These are phyloP conservation scores for Dujonia santamariae DNA, from an alignment of 1,139 yeast species.

Conservation along the genomic window DNA sequence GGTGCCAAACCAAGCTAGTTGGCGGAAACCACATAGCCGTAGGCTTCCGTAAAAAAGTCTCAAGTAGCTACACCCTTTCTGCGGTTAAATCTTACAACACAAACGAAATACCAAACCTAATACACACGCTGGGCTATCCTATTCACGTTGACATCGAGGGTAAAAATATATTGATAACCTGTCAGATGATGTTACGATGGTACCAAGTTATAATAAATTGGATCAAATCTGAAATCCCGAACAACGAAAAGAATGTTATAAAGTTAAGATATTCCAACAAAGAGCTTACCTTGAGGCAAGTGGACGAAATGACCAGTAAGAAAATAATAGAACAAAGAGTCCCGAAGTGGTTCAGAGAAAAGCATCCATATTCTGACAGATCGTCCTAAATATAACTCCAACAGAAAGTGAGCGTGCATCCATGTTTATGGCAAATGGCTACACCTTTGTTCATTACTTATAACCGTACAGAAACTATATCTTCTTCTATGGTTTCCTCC, in stretches of 20 bases:
- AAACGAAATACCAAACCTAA: constrained; percentile 13
- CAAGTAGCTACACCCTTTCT: constrained; percentile 15
- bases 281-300: background rate
- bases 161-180: constrained; percentile 13
- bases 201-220: constrained; percentile 15
- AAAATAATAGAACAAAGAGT: background rate
- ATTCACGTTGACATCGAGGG: constrained; percentile 9
- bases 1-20: constrained; percentile 23
- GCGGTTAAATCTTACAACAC: constrained; percentile 17
- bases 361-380: too few relatives aligned
- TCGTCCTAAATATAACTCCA: too few relatives aligned
- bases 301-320: background rate
- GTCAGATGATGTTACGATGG: constrained; percentile 16
- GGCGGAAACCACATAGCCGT: constrained; percentile 16
- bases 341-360: constrained; percentile 3
- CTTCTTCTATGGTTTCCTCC: too few relatives aligned
- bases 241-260: constrained; percentile 2
- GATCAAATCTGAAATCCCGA: constrained; percentile 8
- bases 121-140: constrained; percentile 13
- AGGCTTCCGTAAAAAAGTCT: constrained; percentile 16
- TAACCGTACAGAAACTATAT: too few relatives aligned
- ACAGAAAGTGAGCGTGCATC: too few relatives aligned
- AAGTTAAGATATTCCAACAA: constrained; percentile 1
- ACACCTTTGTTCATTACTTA: too few relatives aligned
- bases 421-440: too few relatives aligned